Evolutionary conservation across 495 filamentous ascomycete genomes (phyloP), one percentile per base, ranked within the genome.

Genomic region (Cairneyella variabilis): DNA sequence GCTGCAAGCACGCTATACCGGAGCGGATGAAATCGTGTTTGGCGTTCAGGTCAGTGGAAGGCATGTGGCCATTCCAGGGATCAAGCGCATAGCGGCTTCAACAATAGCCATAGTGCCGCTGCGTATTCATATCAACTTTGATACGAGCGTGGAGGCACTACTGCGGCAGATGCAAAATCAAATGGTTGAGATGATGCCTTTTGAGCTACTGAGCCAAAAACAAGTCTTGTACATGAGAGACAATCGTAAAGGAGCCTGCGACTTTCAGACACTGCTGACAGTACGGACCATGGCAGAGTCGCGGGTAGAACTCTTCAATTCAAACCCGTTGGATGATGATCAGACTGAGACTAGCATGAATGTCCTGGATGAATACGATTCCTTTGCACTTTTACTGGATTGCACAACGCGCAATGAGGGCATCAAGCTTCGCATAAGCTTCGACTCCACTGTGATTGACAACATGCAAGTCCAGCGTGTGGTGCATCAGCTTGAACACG

Each of bases 11-110:
- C 43, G 51, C 0, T 64, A 69, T 21, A 60, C 55, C 9, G 53
- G 44, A 8, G 53, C 61, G 2, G 45, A 64, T 8, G 66, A 69
- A 26, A 60, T 71, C 4, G 25, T 57, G 21, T 50, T 71, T 1
- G 40, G 40, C 3, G 22, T 14, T 3, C 3, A 3, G 5, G 3
- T 43, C 14, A 5, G 3, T 43, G 40, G 40, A 3, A 7, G 40
- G 22, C 3, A 43, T 43, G 22, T 21, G 3, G 3, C 40, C 22
- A 21, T 43, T 21, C 6, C 40, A 11, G 40, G 6, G 40, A 25
- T 43, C 36, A 38, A 3, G 36, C 4, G 18, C 3, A 3, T 38
- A 4, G 11, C 11, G 4, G 36, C 36, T 4, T 14, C 36, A 3
- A 38, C 36, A 3, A 38, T 14, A 4, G 11, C 36, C 11, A 38